A percentile compares a stretch with the other conserved stretches of the same genome.
These are phyloP conservation scores for Podospora pseudocomata DNA, from an alignment of 495 filamentous ascomycete genomes.

Conservation along the genomic window DNA sequence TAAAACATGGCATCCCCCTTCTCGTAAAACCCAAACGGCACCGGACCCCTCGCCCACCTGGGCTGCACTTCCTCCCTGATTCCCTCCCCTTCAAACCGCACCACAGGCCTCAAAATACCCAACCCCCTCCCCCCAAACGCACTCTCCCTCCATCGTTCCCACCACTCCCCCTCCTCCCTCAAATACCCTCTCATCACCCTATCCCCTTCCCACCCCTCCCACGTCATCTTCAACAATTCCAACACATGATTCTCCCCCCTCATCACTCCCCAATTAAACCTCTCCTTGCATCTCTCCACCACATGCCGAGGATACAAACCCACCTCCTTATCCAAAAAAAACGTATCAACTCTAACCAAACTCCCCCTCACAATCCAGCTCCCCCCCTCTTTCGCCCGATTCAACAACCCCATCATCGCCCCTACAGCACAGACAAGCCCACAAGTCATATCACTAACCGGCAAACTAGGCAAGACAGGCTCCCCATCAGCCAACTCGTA, in stretches of 20 bases:
- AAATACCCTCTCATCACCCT: not conserved
- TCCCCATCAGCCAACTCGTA: slow-evolving; percentile 21
- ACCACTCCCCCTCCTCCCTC: slow-evolving; percentile 1
- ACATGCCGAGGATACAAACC: slow-evolving; percentile 24
- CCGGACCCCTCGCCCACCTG: not conserved
- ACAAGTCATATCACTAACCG: slow-evolving; percentile 34
- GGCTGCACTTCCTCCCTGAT: not conserved
- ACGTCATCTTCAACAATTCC: slow-evolving; percentile 21
- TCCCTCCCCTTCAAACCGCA: not conserved
- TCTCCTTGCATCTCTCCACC: slow-evolving; percentile 19
- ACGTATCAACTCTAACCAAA: slow-evolving; percentile 21
- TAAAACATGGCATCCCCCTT: not conserved
- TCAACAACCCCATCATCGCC: slow-evolving; percentile 23
- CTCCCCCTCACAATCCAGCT: slow-evolving; percentile 22
- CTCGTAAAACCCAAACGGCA: slow-evolving; percentile 1
- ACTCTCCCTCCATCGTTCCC: not conserved
- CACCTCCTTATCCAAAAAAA: slow-evolving; percentile 20
- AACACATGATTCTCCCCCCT: slow-evolving; percentile 24
- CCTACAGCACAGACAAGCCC: slow-evolving; percentile 25
- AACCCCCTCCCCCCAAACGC: slow-evolving; percentile 2
- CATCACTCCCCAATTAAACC: slow-evolving; percentile 26
- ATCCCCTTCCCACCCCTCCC: slow-evolving; percentile 17
- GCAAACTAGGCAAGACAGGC: slow-evolving; percentile 32
- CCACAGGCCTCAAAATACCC: slow-evolving; percentile 7
- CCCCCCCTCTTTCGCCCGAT: slow-evolving; percentile 24